Evolutionary conservation across 139 green algal genomes (phyloP).

Genomic region (Coccomyxa sp.): DNA sequence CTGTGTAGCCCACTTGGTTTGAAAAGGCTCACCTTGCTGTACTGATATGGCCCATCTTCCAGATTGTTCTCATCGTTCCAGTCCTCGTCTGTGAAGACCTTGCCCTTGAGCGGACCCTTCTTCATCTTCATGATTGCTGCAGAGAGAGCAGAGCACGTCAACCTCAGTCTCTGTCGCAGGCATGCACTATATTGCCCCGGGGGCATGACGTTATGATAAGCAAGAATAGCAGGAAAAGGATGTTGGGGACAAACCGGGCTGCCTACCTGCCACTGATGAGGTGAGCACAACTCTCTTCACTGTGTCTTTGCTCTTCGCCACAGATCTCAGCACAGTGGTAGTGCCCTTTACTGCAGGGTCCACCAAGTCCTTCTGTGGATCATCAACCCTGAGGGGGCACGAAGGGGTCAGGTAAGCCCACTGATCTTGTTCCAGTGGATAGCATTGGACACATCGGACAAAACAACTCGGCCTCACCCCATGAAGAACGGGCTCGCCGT

Average conservation of each 20-base stretch:
- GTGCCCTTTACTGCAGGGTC: conserved; percentile 61
- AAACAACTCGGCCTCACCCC: no score
- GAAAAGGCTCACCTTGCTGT: neutral
- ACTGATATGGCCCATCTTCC: neutral
- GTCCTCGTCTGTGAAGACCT: conserved; percentile 63
- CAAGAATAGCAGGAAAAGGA: no score
- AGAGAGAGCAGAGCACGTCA: neutral
- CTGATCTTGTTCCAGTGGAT: neutral
- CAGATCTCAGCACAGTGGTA: conserved; percentile 49
- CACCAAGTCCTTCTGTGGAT: conserved; percentile 51
- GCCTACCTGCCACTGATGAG: conserved; percentile 48
- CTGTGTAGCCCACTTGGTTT: neutral
- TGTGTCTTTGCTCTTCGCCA: conserved; percentile 32
- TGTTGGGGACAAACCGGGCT: neutral
- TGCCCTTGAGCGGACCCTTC: conserved; percentile 32
- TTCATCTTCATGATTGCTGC: conserved; percentile 18
- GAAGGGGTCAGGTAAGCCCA: neutral
- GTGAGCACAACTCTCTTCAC: conserved; percentile 65
- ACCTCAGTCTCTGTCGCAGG: no score
- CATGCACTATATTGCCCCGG: no score
- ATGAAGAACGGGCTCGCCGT: conserved; percentile 59
- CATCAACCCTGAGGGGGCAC: neutral
- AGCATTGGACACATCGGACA: neutral
- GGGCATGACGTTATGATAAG: no score
- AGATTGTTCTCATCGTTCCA: conserved; percentile 56